Evolutionary conservation across 2,329 filamentous ascomycete species (phyloP).

Genomic region (Boeremia exigua): DNA sequence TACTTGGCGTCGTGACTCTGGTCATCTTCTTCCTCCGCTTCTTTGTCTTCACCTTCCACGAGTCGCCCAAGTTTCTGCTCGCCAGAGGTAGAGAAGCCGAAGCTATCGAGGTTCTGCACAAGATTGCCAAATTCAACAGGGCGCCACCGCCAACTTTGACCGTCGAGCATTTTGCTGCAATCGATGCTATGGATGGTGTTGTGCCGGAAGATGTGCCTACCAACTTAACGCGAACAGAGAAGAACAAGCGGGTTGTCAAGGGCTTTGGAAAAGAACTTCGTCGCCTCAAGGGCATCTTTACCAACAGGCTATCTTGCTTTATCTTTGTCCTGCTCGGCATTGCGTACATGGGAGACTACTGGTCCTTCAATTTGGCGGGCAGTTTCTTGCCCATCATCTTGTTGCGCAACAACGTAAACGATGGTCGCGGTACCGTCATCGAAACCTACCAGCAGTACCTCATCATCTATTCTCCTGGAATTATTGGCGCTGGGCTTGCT

Average conservation of each 20-base stretch:
- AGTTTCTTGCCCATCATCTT: constrained; percentile 37
- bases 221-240: constrained; percentile 17
- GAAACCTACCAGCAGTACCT: constrained; percentile 40
- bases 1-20: constrained; percentile 36
- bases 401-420: constrained; percentile 37
- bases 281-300: constrained; percentile 38
- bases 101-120: constrained; percentile 36
- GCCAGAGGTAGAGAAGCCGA: constrained; percentile 33
- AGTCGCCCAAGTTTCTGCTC: constrained; percentile 38
- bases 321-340: constrained; percentile 36
- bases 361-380: constrained; percentile 40
- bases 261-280: constrained; percentile 30
- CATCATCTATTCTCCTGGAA: constrained; percentile 39
- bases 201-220: constrained; percentile 1
- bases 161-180: constrained; percentile 34
- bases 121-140: constrained; percentile 37
- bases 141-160: constrained; percentile 32
- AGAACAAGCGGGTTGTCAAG: constrained; percentile 30
- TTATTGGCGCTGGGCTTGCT: constrained; percentile 33
- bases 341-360: constrained; percentile 43
- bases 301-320: constrained; percentile 32
- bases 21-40: constrained; percentile 36
- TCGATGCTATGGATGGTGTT: constrained; percentile 24
- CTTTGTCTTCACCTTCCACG: constrained; percentile 38
- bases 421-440: constrained; percentile 28